Conservation (phyloP, 768 basidiomycete genomes). For the Russula sp. region DNA sequence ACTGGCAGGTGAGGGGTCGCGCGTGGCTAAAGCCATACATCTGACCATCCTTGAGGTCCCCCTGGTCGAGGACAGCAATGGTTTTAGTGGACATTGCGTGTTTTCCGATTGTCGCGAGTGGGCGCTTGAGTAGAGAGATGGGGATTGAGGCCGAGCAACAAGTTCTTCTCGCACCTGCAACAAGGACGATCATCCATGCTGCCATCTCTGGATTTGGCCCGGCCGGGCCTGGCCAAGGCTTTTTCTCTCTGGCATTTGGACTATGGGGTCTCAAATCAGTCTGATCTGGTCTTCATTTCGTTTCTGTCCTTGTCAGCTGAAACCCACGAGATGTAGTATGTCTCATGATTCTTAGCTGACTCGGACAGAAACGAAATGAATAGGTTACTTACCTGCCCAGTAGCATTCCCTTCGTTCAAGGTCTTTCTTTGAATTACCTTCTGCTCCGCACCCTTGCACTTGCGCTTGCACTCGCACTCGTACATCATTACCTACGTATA, state of each 20-base stretch:
- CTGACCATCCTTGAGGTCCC: conserved; percentile 47
- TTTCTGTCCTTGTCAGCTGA: no score
- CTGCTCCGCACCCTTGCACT: background rate
- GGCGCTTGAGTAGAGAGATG: background rate
- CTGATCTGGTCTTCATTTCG: no score
- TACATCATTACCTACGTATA: background rate
- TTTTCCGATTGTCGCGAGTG: background rate
- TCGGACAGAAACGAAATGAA: background rate
- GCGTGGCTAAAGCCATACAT: conserved; percentile 33
- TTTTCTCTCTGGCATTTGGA: no score
- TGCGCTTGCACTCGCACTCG: background rate
- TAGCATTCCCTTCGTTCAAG: background rate
- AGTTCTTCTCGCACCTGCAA: background rate
- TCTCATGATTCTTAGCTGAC: no score
- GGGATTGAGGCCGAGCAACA: background rate
- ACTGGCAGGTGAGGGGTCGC: background rate
- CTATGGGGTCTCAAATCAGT: no score
- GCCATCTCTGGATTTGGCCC: no score
- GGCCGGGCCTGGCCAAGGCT: no score
- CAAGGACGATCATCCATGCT: background rate
- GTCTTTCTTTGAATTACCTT: background rate
- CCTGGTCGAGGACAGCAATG: conserved; percentile 41
- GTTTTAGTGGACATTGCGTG: conserved; percentile 34
- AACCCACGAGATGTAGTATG: no score
- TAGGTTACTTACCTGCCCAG: background rate